Conservation (phyloP, 305 asterid genomes). For the Petunia hybrid region DNA sequence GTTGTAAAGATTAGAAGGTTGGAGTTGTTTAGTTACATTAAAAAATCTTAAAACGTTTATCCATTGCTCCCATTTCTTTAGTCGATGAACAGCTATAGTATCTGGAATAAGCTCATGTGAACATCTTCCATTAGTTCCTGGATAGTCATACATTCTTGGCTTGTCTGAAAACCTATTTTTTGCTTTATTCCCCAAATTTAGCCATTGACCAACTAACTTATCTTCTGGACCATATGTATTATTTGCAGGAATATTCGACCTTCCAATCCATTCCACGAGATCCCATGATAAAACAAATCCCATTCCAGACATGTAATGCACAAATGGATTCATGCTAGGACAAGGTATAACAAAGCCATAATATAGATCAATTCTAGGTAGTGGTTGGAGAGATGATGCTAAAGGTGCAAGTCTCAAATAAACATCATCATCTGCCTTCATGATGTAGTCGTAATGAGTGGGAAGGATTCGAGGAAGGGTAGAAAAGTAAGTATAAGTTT, state of each 20-base stretch:
- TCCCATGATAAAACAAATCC: conserved; percentile 82
- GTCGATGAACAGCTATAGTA: conserved; percentile 70
- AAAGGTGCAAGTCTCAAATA: conserved; percentile 61
- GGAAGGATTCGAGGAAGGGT: conserved; percentile 60
- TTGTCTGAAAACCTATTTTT: conserved; percentile 66
- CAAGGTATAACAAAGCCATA: conserved; percentile 86
- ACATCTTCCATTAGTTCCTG: conserved; percentile 78
- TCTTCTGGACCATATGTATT: conserved; percentile 72
- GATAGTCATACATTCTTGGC: conserved; percentile 86
- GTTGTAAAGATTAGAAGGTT: conserved; percentile 48
- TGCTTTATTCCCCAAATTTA: conserved; percentile 64
- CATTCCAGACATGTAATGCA: conserved; percentile 85
- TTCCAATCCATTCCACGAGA: conserved; percentile 69
- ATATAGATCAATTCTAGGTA: conserved; percentile 67
- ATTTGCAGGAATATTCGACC: conserved; percentile 51
- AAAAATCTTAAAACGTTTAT: conserved; percentile 62
- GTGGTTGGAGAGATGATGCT: conserved; percentile 54
- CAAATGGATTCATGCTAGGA: conserved; percentile 73
- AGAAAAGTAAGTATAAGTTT: conserved; percentile 74
- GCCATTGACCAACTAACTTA: conserved; percentile 76
- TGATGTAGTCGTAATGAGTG: conserved; percentile 66
- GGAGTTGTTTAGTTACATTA: conserved; percentile 63
- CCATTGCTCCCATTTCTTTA: conserved; percentile 85
- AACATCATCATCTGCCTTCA: conserved; percentile 86
- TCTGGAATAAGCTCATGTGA: conserved; percentile 76